phyloP scores from a whole-genome alignment of 495 filamentous ascomycete genomes.

The Aspergillus wentii region DNA sequence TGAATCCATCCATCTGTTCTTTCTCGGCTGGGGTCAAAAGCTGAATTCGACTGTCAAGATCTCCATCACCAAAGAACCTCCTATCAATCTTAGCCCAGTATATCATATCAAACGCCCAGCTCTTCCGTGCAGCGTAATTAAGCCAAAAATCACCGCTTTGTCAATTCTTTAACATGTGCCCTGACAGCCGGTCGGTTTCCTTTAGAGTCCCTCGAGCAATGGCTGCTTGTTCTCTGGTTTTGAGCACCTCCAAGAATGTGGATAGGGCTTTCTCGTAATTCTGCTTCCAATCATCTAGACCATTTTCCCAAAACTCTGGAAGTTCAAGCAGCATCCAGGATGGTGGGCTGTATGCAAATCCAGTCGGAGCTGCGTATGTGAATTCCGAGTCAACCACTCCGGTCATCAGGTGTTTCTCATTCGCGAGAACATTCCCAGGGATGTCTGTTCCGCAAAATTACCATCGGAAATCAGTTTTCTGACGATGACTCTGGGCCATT shows the following conservation, averaged over 20 bases:
- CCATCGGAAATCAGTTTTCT: too few relatives aligned
- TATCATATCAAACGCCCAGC: constrained; percentile 13
- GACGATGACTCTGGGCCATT: too few relatives aligned
- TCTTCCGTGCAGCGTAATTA: constrained; percentile 11
- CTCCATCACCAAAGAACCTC: constrained; percentile 11
- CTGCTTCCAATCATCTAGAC: constrained; percentile 5
- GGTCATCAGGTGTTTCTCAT: constrained; percentile 11
- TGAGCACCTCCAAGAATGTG: constrained; percentile 11
- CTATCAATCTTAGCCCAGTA: constrained; percentile 14
- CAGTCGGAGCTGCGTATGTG: constrained; percentile 17
- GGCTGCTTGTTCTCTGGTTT: constrained; percentile 9
- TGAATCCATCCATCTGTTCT: constrained; percentile 7
- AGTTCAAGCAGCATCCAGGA: constrained; percentile 20
- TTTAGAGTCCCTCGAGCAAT: constrained; percentile 6
- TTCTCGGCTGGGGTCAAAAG: constrained; percentile 6
- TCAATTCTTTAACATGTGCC: constrained; percentile 15
- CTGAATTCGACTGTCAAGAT: constrained; percentile 6
- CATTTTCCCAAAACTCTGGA: constrained; percentile 15
- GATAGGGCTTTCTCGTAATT: constrained; percentile 4
- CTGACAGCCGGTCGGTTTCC: constrained; percentile 9
- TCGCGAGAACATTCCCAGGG: constrained; percentile 28
- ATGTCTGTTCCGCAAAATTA: too few relatives aligned
- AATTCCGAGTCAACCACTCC: constrained; percentile 22
- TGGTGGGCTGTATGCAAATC: constrained; percentile 17
- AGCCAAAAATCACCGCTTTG: constrained; percentile 16